These are phyloP conservation scores for Hericium coralloides DNA, from an alignment of 768 basidiomycete genomes.

Conservation along the genomic window DNA sequence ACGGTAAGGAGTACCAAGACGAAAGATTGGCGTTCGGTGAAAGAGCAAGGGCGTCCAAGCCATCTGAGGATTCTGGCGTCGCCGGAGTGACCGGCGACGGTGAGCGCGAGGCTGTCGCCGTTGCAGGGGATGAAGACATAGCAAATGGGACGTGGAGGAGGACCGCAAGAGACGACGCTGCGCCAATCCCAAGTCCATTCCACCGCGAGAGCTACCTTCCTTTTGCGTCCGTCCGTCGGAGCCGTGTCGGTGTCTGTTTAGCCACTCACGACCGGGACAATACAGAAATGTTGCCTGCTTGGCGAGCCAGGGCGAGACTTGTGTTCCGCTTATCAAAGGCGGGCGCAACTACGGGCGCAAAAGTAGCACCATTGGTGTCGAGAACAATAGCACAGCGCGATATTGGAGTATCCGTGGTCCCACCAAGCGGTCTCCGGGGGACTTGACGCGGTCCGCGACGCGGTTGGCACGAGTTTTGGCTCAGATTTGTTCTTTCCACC, in stretches of 20 bases:
- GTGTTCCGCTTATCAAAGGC: too few relatives aligned
- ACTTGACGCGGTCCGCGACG: neutral
- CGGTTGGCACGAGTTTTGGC: neutral
- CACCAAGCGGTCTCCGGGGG: neutral
- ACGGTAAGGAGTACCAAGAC: conserved; percentile 49
- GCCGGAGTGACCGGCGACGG: conserved; percentile 62
- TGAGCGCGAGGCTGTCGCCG: conserved; percentile 51
- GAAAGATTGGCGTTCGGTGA: conserved; percentile 43
- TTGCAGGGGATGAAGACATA: conserved; percentile 55
- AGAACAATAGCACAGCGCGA: too few relatives aligned
- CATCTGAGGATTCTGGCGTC: conserved; percentile 58
- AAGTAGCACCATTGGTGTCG: too few relatives aligned
- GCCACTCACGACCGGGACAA: too few relatives aligned
- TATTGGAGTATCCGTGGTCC: too few relatives aligned
- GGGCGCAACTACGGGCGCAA: too few relatives aligned
- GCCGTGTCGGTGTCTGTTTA: too few relatives aligned
- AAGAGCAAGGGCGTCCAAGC: conserved; percentile 39
- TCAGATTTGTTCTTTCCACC: neutral
- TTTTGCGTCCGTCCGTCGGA: neutral
- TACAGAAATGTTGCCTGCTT: too few relatives aligned
- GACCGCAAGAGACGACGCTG: neutral
- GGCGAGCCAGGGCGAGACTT: too few relatives aligned
- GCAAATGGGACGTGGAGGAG: conserved; percentile 1
- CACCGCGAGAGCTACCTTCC: neutral
- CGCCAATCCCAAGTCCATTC: neutral